phyloP scores from a whole-genome alignment of 2,329 filamentous ascomycete genomes.

The Escovopsis sp. region DNA sequence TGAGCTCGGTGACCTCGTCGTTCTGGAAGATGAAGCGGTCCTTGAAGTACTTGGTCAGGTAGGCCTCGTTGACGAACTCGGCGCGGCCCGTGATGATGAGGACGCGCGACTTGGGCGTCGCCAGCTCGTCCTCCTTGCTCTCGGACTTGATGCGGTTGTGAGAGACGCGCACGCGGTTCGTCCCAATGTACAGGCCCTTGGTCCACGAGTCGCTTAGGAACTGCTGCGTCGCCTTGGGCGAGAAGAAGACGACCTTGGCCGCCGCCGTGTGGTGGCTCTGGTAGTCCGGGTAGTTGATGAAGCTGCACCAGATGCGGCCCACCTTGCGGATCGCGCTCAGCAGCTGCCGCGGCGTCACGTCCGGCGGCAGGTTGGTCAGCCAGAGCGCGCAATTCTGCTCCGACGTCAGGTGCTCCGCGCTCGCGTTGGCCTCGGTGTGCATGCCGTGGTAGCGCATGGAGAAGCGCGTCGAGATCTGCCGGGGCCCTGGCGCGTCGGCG shows the following conservation, averaged over 20 bases:
- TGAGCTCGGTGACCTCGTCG: constrained; percentile 25
- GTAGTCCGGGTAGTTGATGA: constrained; percentile 34
- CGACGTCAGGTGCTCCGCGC: constrained; percentile 15
- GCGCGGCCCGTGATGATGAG: constrained; percentile 33
- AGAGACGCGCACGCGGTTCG: constrained; percentile 22
- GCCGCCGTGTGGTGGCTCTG: constrained; percentile 23
- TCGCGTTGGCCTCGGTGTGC: constrained; percentile 22
- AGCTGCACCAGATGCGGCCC: constrained; percentile 36
- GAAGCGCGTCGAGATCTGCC: constrained; percentile 10
- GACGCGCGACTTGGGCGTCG: constrained; percentile 27
- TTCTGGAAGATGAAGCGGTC: constrained; percentile 31
- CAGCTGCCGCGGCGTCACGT: constrained; percentile 27
- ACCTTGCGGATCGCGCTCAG: constrained; percentile 27
- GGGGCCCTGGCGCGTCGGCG: neutral
- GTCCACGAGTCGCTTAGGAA: constrained; percentile 13
- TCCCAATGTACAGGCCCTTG: constrained; percentile 22
- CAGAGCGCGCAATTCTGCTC: constrained; percentile 36
- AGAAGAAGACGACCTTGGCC: constrained; percentile 36
- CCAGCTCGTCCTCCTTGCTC: constrained; percentile 6
- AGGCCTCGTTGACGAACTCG: constrained; percentile 26
- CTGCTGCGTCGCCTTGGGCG: constrained; percentile 21
- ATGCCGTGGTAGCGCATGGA: constrained; percentile 23
- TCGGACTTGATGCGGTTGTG: constrained; percentile 35
- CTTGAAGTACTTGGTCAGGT: constrained; percentile 27
- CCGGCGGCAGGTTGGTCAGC: constrained; percentile 34